phyloP scores from a whole-genome alignment of 768 basidiomycete genomes.

The Lactarius indigo region DNA sequence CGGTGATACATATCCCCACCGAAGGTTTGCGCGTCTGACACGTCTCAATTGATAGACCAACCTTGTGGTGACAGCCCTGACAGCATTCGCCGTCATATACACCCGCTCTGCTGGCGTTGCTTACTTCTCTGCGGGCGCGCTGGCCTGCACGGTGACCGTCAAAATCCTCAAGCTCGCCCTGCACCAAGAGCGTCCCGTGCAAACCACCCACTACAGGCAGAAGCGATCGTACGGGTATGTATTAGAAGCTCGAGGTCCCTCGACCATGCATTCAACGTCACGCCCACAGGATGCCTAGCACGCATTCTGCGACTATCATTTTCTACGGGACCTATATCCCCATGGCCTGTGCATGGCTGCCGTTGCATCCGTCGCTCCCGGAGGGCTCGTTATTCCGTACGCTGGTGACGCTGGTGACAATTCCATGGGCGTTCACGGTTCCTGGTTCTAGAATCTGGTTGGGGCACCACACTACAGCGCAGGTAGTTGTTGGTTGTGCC shows the following conservation, averaged over 20 bases:
- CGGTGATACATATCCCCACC: neutral
- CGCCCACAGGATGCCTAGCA: conserved; percentile 70
- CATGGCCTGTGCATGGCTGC: conserved; percentile 55
- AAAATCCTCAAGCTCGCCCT: conserved; percentile 59
- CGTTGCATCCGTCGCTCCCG: conserved; percentile 54
- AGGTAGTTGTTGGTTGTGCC: conserved; percentile 56
- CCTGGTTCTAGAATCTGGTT: conserved; percentile 68
- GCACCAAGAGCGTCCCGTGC: conserved; percentile 59
- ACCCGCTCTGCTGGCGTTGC: conserved; percentile 59
- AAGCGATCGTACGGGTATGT: conserved; percentile 69
- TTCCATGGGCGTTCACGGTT: conserved; percentile 55
- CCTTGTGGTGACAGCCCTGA: conserved; percentile 48
- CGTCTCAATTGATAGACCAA: conserved; percentile 46
- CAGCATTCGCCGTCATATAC: conserved; percentile 49
- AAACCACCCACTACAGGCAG: conserved; percentile 33
- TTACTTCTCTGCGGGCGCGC: conserved; percentile 58
- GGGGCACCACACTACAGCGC: conserved; percentile 70
- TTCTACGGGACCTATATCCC: conserved; percentile 61
- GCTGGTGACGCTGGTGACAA: conserved; percentile 42
- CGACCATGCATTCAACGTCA: neutral
- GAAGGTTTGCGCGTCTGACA: conserved; percentile 10
- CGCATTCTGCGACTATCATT: conserved; percentile 67
- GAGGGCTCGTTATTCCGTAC: conserved; percentile 37
- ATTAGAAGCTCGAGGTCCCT: neutral
- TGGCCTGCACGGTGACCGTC: conserved; percentile 52